These are phyloP conservation scores for Xylariaceae sp. DNA, from an alignment of 2,329 filamentous ascomycete genomes.

Conservation along the genomic window DNA sequence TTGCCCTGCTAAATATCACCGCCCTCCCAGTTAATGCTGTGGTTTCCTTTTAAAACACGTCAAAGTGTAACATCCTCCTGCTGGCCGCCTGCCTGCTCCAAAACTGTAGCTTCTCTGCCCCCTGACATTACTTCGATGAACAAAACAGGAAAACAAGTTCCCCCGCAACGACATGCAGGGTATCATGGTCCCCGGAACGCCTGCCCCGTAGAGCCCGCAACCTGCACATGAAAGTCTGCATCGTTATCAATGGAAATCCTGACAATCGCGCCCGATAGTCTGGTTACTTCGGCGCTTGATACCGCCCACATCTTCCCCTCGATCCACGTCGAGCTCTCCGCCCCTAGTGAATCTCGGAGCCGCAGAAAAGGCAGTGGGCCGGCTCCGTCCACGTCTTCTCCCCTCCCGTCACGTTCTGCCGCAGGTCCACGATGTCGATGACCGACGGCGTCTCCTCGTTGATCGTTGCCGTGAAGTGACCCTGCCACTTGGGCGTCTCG, in stretches of 20 bases:
- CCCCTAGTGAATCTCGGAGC: conserved; percentile 42
- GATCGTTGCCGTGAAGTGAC: conserved; percentile 50
- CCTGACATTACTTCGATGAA: too few species aligned
- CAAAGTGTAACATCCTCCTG: too few species aligned
- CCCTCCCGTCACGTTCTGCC: conserved; percentile 45
- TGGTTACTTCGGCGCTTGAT: background rate
- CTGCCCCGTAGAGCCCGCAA: conserved; percentile 7
- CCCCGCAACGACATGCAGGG: conserved; percentile 23
- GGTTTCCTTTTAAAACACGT: too few species aligned
- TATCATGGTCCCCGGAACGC: conserved; percentile 26
- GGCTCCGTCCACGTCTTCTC: conserved; percentile 54
- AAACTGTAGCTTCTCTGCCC: too few species aligned
- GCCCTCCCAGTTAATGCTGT: too few species aligned
- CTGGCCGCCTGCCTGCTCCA: too few species aligned
- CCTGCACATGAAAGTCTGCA: background rate
- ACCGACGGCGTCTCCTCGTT: conserved; percentile 47
- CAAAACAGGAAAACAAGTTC: background rate
- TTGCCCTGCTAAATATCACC: too few species aligned
- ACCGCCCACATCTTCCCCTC: background rate
- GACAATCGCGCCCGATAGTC: background rate
- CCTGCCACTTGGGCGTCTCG: conserved; percentile 44
- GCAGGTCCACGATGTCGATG: conserved; percentile 52
- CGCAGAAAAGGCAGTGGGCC: conserved; percentile 50
- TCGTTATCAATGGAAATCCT: background rate
- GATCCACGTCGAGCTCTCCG: background rate